Evolutionary conservation across 2,329 filamentous ascomycete species (phyloP), one percentile per base, ranked within the genome.

Genomic region (Trichoderma atrobrunneum): DNA sequence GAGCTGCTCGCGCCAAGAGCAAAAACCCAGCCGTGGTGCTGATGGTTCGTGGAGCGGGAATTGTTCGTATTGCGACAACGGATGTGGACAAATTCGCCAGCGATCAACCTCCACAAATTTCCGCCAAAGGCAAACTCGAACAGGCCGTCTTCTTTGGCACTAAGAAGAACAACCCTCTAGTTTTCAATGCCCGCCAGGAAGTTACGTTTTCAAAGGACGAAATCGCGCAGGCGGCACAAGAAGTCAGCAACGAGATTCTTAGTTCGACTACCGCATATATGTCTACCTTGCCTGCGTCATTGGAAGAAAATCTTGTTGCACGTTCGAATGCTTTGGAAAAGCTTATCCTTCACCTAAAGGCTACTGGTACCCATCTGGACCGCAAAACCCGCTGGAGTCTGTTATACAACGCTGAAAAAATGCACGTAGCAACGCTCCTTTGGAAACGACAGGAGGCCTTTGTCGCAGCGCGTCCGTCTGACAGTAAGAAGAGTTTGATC

Each of bases 131-230:
- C 82, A 97, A 96, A 81, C 87, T 99, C 54, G 94, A 98, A 78
- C 95, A 99, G 82, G 95, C 95, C 3, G 92, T 98, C 1, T 98
- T 98, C 82, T 98, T 94, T 79, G 95, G 95, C 2, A 90, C 89
- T 62, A 90, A 93, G 78, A 87, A 91, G 74, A 90, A 93, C 77
- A 98, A 94, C 77, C 92, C 95, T n/a, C 83, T 99, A n/a, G 90
- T 94, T 74, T 94, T 99, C 77, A 89, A 91, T 57, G 88, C 90
- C 57, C 88, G 89, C 74, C 85, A 88, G 51, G 89, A 90, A 70
- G 84, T 91, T 61, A 85, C 87, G 5, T 97, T 96, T 75, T 85
- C 89, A 0, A 82, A 87, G 21, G 84, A 89, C 28, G 93, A 97
- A 76, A 87, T 97, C 30, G 91, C 93, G 73, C 83, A 87, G 72